Evolutionary conservation across 2,329 filamentous ascomycete genomes (phyloP).

Genomic region (Cercospora zeae-maydis): DNA sequence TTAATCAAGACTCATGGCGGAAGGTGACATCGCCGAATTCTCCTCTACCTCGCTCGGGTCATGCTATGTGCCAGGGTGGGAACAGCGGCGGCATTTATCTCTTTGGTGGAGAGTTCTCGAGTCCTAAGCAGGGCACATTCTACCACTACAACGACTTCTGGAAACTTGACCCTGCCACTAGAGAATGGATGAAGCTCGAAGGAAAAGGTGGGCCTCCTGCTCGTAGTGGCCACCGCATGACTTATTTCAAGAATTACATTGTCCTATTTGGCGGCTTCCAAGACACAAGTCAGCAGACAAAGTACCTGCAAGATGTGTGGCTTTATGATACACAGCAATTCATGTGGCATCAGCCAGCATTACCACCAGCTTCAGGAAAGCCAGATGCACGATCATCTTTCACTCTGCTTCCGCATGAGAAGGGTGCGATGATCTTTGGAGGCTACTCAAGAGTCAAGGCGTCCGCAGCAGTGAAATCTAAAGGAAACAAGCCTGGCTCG

Average conservation of each 20-base stretch:
- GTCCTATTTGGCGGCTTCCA: constrained; percentile 95
- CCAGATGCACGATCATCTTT: constrained; percentile 91
- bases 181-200: constrained; percentile 91
- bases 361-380: constrained; percentile 71
- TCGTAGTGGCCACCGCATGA: constrained; percentile 76
- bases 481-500: constrained; percentile 54
- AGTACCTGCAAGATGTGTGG: constrained; percentile 91
- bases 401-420: constrained; percentile 83
- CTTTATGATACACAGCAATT: constrained; percentile 89
- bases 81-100: constrained; percentile 84
- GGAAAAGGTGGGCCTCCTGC: constrained; percentile 75
- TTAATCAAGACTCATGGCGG: constrained; percentile 85
- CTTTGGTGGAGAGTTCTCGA: constrained; percentile 95
- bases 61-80: constrained; percentile 88
- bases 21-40: constrained; percentile 86
- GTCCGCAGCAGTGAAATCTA: constrained; percentile 57
- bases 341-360: constrained; percentile 72
- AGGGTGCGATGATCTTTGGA: constrained; percentile 84
- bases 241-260: constrained; percentile 94
- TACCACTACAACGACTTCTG: constrained; percentile 99
- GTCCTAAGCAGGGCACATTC: constrained; percentile 94
- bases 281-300: constrained; percentile 91
- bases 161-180: constrained; percentile 75
- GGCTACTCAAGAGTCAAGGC: constrained; percentile 90
- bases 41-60: constrained; percentile 83